Conservation (phyloP, 2,329 filamentous ascomycete genomes). For the Calonectria pteridis region DNA sequence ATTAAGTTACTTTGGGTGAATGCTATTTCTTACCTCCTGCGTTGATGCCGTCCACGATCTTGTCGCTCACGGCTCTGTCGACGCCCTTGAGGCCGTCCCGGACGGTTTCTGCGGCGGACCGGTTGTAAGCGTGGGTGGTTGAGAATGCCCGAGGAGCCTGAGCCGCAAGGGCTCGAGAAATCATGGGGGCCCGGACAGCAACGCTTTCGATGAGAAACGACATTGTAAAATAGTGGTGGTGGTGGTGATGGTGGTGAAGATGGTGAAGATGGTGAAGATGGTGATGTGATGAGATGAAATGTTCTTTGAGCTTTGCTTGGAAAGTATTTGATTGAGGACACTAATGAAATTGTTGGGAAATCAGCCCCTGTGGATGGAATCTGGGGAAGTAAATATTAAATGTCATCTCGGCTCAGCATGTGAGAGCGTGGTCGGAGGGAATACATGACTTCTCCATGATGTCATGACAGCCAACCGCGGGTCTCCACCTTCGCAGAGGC, state of each 20-base stretch:
- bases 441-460: constrained; percentile 45
- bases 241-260: no score
- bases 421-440: constrained; percentile 13
- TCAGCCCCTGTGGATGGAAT: not conserved
- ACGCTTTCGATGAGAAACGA: constrained; percentile 64
- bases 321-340: no score
- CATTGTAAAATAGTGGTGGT: constrained; percentile 53
- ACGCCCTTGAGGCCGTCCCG: constrained; percentile 72
- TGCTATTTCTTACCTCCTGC: constrained; percentile 62
- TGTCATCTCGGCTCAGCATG: not conserved
- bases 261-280: no score
- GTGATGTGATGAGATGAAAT: not conserved
- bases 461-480: constrained; percentile 39
- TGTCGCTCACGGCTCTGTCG: constrained; percentile 71
- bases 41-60: constrained; percentile 72
- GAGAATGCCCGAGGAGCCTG: constrained; percentile 64
- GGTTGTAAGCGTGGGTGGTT: constrained; percentile 58
- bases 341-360: not conserved
- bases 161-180: constrained; percentile 53
- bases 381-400: not conserved
- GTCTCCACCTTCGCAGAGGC: constrained; percentile 35
- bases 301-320: not conserved
- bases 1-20: not conserved
- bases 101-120: constrained; percentile 64
- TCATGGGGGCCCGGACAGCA: constrained; percentile 57